Conservation (phyloP, 768 basidiomycete genomes). For the Naganishia vaughanmartiniae region DNA sequence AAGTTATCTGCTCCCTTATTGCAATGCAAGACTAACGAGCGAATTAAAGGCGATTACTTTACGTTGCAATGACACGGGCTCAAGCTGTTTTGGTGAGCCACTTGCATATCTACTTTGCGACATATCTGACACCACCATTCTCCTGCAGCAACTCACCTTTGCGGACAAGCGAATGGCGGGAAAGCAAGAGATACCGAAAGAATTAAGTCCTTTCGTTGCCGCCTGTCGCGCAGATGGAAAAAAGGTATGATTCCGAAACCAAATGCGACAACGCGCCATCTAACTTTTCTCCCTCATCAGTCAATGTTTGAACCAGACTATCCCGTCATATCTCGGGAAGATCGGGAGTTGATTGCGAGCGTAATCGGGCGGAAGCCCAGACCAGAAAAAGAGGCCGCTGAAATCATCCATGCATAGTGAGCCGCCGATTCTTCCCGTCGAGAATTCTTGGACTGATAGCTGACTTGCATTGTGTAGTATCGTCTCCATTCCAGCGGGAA, state of each 20-base stretch:
- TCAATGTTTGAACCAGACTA: slow-evolving; percentile 57
- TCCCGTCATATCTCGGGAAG: slow-evolving; percentile 54
- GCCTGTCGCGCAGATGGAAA: slow-evolving; percentile 50
- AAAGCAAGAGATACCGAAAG: slow-evolving; percentile 59
- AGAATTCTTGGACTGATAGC: neutral
- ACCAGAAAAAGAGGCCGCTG: slow-evolving; percentile 11
- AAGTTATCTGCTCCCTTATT: neutral
- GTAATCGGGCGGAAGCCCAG: slow-evolving; percentile 56
- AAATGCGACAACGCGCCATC: slow-evolving; percentile 35
- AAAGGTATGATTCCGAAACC: slow-evolving; percentile 27
- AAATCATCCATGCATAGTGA: slow-evolving; percentile 32
- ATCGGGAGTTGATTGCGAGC: slow-evolving; percentile 59
- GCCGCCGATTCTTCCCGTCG: neutral
- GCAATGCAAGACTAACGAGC: neutral
- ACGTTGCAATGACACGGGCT: slow-evolving; percentile 85
- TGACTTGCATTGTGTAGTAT: neutral
- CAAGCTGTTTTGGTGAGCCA: slow-evolving; percentile 61
- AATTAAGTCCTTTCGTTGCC: slow-evolving; percentile 63
- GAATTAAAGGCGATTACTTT: slow-evolving; percentile 66
- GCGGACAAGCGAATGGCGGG: slow-evolving; percentile 49
- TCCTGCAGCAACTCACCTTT: slow-evolving; percentile 41
- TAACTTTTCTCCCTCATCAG: slow-evolving; percentile 30
- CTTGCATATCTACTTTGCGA: neutral
- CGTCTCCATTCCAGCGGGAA: neutral
- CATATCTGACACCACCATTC: neutral